Evolutionary conservation across 2,329 filamentous ascomycete species (phyloP), one percentile per base, ranked within the genome.

Genomic region (Sporothrix pseudoabietina): DNA sequence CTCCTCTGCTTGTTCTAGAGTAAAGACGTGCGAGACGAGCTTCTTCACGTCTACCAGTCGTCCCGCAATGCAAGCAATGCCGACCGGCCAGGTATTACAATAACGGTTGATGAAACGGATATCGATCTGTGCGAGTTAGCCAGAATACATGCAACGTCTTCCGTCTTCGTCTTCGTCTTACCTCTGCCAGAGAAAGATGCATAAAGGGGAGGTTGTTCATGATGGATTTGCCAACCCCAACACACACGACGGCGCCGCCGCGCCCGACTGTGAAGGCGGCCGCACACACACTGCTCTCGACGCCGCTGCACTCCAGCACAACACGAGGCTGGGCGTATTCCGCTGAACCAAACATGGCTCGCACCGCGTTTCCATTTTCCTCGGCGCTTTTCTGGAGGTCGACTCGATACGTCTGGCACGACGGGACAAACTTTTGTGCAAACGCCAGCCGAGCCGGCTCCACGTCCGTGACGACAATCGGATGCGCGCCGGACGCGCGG

Each of bases 81-180:
- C 90, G 0, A 87, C 85, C 0, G 90, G 90, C 90, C 90, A 92
- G 0, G 90, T 92, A 77, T 92, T 89, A 55, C 86, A 84, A 78
- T 92, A 92, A 8, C 90, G 84, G 79, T 92, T 92, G 78, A 92
- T 92, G 81, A 92, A 92, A 52, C 86, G 87, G 35, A 92, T 82
- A 76, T 91, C 85, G 75, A 52, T 8, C 49, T 52, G 16, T 52
- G 6, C 16, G 16, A n/a, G 49, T 52, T n/a, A 52, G 49, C 16
- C n/a, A 1, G 49, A 2, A 4, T 52, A 35, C 35, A 2, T 26
- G 26, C 26, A 26, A 44, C 26, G 26, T 26, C 26, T 26, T 26
- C 26, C 26, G 26, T 26, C 26, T 26, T 26, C 26, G 26, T 26
- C n/a, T n/a, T n/a, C n/a, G n/a, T 1, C 49, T 22, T 52, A 52